These are phyloP conservation scores for Malassezia globosa DNA, from an alignment of 1,284 basidiomycete species.

Conservation along the genomic window DNA sequence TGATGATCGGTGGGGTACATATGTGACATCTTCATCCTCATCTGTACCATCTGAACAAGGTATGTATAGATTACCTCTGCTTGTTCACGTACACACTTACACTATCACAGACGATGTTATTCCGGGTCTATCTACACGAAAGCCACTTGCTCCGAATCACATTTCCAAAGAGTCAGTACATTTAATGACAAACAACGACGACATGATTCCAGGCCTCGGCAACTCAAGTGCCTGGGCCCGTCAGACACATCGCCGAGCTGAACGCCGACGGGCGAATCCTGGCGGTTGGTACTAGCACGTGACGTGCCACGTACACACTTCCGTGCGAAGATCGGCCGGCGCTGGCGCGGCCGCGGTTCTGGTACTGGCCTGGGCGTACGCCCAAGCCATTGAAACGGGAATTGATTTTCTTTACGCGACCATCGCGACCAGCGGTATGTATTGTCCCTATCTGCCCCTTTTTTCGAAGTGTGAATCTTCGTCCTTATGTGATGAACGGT, in stretches of 20 bases:
- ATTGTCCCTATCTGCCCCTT: neutral
- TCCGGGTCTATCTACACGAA: neutral
- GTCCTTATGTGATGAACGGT: conserved; percentile 15
- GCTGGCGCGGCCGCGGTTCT: no score
- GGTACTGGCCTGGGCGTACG: no score
- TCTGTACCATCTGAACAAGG: no score
- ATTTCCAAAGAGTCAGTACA: no score
- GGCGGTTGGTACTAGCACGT: conserved; percentile 14
- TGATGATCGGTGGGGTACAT: conserved; percentile 5
- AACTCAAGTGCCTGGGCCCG: conserved; percentile 1
- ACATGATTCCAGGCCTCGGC: conserved; percentile 11
- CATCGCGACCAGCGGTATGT: conserved; percentile 11
- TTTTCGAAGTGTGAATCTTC: no score
- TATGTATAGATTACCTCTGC: no score
- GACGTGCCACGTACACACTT: conserved; percentile 13
- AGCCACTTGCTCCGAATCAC: neutral
- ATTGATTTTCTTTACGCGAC: neutral
- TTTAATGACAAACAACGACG: no score
- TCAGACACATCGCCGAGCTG: neutral
- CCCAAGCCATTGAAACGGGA: no score
- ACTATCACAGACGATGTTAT: conserved; percentile 2
- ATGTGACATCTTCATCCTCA: neutral
- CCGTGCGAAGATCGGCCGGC: neutral
- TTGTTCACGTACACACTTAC: no score
- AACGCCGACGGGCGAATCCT: conserved; percentile 1